Conservation (phyloP, 2,329 filamentous ascomycete genomes). For the Zalaria obscura region DNA sequence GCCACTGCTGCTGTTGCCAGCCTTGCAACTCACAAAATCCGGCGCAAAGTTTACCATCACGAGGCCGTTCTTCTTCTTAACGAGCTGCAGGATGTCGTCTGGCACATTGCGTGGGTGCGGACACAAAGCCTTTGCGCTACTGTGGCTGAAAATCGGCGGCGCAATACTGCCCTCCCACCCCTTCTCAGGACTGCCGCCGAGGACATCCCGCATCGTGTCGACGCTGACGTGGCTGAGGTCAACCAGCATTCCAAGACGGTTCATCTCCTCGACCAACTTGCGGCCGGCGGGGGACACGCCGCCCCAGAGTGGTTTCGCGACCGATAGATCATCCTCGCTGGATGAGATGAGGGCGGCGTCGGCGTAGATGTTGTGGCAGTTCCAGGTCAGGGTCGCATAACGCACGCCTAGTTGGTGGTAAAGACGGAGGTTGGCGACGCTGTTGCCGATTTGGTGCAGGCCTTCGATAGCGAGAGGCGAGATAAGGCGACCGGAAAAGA, state of each 20-base stretch:
- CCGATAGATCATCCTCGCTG: constrained; percentile 18
- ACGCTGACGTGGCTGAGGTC: constrained; percentile 68
- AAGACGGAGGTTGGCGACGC: constrained; percentile 56
- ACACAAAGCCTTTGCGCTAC: constrained; percentile 65
- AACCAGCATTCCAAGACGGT: constrained; percentile 85
- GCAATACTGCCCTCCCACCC: constrained; percentile 60
- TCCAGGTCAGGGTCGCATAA: constrained; percentile 82
- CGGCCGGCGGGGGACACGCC: constrained; percentile 62
- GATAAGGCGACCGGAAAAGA: constrained; percentile 40
- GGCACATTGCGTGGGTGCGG: constrained; percentile 85
- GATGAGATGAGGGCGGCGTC: constrained; percentile 61
- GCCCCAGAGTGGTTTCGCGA: constrained; percentile 45
- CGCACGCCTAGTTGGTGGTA: constrained; percentile 69
- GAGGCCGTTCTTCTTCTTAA: constrained; percentile 57
- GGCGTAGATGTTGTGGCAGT: constrained; percentile 82
- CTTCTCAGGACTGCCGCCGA: constrained; percentile 37
- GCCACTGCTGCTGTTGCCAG: constrained; percentile 38
- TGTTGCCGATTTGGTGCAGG: constrained; percentile 87
- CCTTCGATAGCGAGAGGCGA: constrained; percentile 75
- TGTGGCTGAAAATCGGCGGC: constrained; percentile 82
- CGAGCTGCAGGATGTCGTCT: constrained; percentile 64
- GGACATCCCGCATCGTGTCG: constrained; percentile 74
- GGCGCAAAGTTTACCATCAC: constrained; percentile 89
- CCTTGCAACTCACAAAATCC: constrained; percentile 63
- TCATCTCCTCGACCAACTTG: constrained; percentile 72